Conservation (phyloP, 495 filamentous ascomycete genomes). For the Cercophora newfieldiana region DNA sequence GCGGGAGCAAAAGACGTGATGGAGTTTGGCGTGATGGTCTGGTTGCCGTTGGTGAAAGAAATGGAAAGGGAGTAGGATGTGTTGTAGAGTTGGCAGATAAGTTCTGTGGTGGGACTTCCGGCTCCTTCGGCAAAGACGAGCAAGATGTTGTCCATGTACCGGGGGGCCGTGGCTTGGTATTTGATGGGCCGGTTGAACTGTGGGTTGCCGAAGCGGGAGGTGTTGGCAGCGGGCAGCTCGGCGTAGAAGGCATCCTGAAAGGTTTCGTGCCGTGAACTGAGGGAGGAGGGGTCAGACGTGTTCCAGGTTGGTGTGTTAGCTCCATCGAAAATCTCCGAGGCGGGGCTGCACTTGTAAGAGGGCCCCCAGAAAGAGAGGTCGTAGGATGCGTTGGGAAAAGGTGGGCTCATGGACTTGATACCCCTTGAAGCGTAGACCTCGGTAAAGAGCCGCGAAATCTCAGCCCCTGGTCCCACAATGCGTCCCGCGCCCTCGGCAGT, state of each 20-base stretch:
- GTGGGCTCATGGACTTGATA: slow-evolving; percentile 13
- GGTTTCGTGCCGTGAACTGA: not conserved
- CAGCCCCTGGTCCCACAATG: slow-evolving; percentile 9
- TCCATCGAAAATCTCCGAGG: slow-evolving; percentile 10
- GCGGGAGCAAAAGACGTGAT: not conserved
- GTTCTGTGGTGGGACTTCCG: not conserved
- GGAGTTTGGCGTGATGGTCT: not conserved
- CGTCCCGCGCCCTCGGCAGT: slow-evolving; percentile 9
- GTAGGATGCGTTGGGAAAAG: slow-evolving; percentile 21
- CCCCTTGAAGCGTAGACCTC: slow-evolving; percentile 16
- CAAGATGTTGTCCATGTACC: slow-evolving; percentile 5
- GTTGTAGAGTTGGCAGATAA: slow-evolving; percentile 22
- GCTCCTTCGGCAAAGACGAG: slow-evolving; percentile 2
- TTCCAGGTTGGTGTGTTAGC: slow-evolving; percentile 18
- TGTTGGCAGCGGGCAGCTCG: slow-evolving; percentile 1
- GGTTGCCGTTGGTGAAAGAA: slow-evolving; percentile 11
- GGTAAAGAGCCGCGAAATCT: slow-evolving; percentile 23
- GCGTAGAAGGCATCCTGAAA: slow-evolving; percentile 9
- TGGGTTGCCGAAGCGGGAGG: too few species aligned
- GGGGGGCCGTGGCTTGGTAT: not conserved
- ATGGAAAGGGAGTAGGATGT: slow-evolving; percentile 8
- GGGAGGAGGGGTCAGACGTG: slow-evolving; percentile 8
- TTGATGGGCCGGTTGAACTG: not conserved
- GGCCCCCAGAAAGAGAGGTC: slow-evolving; percentile 22
- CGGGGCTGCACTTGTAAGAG: slow-evolving; percentile 20